Conservation (phyloP, 805 yeast species). For the Lipomyces mesembrius region DNA sequence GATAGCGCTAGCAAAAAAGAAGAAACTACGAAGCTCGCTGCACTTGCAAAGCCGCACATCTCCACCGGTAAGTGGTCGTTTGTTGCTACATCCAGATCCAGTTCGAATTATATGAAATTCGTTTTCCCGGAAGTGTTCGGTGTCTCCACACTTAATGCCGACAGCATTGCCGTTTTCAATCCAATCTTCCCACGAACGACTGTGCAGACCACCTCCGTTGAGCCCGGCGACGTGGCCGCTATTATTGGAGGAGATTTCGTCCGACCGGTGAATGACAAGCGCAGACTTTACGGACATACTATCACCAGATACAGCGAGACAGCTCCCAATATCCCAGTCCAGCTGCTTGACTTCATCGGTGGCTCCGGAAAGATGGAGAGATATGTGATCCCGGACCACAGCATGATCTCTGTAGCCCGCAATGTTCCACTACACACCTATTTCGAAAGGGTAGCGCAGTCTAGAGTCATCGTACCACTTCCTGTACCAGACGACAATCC, state of each 20-base stretch:
- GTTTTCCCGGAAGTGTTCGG: neutral
- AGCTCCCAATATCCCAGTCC: neutral
- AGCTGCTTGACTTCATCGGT: neutral
- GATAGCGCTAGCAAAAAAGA: neutral
- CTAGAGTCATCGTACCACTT: neutral
- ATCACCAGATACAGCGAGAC: neutral
- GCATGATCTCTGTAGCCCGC: neutral
- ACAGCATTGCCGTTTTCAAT: neutral
- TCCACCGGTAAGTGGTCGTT: constrained; percentile 6
- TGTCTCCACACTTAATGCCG: neutral
- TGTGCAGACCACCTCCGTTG: neutral
- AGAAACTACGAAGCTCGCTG: neutral
- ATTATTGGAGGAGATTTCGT: neutral
- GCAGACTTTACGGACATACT: neutral
- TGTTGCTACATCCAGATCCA: neutral
- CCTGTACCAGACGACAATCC: neutral
- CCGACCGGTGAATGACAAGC: neutral
- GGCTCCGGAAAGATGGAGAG: neutral
- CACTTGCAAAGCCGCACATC: constrained; percentile 1
- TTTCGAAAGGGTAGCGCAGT: neutral
- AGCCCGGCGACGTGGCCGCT: neutral
- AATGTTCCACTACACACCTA: neutral
- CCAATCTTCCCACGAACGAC: neutral
- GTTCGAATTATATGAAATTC: neutral
- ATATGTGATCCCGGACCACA: neutral